Base-by-base conservation (phyloP, 805 yeast species). In the Sugiyamaella marilandica region DNA sequence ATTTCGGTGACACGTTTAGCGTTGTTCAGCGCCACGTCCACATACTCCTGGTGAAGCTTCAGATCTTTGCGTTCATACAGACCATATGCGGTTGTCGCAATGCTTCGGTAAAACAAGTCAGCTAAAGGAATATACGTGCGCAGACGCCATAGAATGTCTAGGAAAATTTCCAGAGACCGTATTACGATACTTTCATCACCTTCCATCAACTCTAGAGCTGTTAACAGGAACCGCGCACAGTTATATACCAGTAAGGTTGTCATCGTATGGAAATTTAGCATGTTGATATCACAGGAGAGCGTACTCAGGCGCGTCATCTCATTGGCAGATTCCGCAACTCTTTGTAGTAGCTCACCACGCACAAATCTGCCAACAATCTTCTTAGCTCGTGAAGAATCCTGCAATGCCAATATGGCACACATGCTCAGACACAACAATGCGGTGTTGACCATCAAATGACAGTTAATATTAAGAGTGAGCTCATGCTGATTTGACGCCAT, bases 281-380 rank as follows among this genome's bases (percentile, higher is more conserved):
- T 50, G n/a, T 52, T 50, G 10, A 58, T 29, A 31, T 59, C 63
- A 29, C 57, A 51, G 7, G 61, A 59, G 47, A 56, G 56, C n/a
- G 60, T 51, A n/a, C 56, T 57, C 18, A 56, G 46, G 5, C 56
- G 51, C 14, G 59, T 46, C 29, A 59, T 51, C 43, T 59, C 63
- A 10, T 52, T 49, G 51, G 58, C 58, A 10, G 59, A 39, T 51
- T 54, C 53, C 47, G 56, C 49, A 10, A 57, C 52, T 7, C 54
- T 47, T 41, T 58, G 55, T 5, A 59, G 50, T 16, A 59, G 53
- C 48, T 51, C 54, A 10, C 49, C 54, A 1, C 59, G 54, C 48
- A 55, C 41, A 16, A 59, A 51, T 39, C 44, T 34, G 51, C 41
- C 24, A 33, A 10, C 55, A 58, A 4, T 55, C 21, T 11, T 58